These are phyloP conservation scores for Botryococcus braunii DNA, from an alignment of 163 green algal genomes.

Conservation along the genomic window DNA sequence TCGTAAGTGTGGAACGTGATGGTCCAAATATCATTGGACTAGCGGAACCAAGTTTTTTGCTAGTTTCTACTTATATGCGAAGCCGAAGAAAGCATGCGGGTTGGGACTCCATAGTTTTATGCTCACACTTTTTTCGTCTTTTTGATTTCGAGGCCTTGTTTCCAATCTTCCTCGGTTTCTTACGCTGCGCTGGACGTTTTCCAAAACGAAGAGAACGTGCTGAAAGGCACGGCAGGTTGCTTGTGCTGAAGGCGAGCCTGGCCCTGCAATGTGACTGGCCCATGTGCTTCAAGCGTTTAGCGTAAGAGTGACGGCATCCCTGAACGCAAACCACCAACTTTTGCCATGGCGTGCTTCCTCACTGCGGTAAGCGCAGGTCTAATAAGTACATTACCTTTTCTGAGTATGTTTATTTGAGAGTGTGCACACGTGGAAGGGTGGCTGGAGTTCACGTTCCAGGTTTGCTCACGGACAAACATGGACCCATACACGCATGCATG, in stretches of 20 bases:
- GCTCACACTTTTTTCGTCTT: too few species aligned
- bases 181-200: neutral
- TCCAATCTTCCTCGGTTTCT: too few species aligned
- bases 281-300: neutral
- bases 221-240: neutral
- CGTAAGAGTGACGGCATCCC: neutral
- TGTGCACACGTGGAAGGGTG: too few species aligned
- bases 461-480: too few species aligned
- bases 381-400: slow-evolving; percentile 39
- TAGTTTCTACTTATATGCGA: too few species aligned
- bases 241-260: neutral
- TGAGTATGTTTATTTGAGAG: slow-evolving; percentile 49
- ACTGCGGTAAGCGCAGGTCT: neutral
- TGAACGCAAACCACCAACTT: neutral
- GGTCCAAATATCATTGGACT: too few species aligned
- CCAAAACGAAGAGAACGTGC: neutral
- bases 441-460: neutral
- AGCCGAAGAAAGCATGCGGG: too few species aligned
- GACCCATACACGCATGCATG: too few species aligned
- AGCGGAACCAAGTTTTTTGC: too few species aligned
- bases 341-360: neutral
- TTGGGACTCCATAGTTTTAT: too few species aligned
- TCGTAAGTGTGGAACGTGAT: too few species aligned
- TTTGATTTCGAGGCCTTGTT: too few species aligned
- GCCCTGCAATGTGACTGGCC: neutral